phyloP scores from a whole-genome alignment of 2,329 filamentous ascomycete genomes.

The Botrytis fabae region DNA sequence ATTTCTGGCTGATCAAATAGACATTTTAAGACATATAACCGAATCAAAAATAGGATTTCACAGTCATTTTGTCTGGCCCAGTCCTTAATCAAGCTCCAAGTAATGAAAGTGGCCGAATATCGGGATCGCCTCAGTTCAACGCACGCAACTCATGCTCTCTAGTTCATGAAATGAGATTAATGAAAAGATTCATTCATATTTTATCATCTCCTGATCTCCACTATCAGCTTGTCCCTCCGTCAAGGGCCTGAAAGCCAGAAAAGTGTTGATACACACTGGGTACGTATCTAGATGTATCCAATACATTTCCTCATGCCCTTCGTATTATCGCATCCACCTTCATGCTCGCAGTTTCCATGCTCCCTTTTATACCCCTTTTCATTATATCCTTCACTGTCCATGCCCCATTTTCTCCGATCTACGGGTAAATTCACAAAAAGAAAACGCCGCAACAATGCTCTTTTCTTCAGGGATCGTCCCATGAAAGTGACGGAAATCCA shows the following conservation, averaged over 20 bases:
- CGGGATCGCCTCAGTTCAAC: background rate
- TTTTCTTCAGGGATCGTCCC: background rate
- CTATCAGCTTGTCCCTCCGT: background rate
- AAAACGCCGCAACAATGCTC: constrained; percentile 16
- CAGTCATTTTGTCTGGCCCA: background rate
- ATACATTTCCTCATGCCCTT: background rate
- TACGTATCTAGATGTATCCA: constrained; percentile 2
- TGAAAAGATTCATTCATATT: background rate
- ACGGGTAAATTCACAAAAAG: background rate
- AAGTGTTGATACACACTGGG: background rate
- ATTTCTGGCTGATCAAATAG: background rate
- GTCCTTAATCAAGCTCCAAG: background rate
- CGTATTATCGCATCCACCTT: background rate
- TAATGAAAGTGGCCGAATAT: background rate
- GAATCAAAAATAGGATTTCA: background rate
- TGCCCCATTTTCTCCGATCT: background rate
- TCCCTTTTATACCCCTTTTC: background rate
- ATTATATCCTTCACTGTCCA: background rate
- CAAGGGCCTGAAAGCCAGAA: background rate
- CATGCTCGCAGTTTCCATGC: background rate
- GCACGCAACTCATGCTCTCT: background rate
- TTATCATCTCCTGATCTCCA: background rate
- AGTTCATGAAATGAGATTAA: background rate
- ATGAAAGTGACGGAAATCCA: background rate
- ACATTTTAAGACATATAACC: background rate